These are phyloP conservation scores for Lasiodiplodia citricola DNA, from an alignment of 2,329 filamentous ascomycete genomes.

Conservation along the genomic window DNA sequence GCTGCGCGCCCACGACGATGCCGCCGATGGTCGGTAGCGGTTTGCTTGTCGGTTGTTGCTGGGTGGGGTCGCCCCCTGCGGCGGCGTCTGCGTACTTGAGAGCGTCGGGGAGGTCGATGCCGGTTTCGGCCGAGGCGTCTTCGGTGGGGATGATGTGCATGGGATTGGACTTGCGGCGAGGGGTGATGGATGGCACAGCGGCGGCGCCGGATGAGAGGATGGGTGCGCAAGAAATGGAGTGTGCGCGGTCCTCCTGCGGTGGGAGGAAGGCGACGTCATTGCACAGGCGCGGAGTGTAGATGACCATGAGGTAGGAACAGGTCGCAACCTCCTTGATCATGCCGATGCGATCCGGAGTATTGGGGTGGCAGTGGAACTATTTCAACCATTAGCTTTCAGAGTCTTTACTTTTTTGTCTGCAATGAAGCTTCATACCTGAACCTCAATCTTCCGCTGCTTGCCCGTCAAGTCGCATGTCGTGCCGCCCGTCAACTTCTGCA, in stretches of 20 bases:
- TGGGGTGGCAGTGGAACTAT: slow-evolving; percentile 77
- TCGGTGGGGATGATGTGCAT: not conserved
- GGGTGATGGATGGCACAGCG: slow-evolving; percentile 50
- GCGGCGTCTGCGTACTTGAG: slow-evolving; percentile 32
- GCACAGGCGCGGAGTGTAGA: slow-evolving; percentile 88
- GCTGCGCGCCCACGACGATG: slow-evolving; percentile 63
- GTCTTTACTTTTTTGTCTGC: not conserved
- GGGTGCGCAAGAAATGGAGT: slow-evolving; percentile 76
- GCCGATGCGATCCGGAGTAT: slow-evolving; percentile 76
- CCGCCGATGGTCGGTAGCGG: slow-evolving; percentile 59
- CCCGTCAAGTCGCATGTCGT: slow-evolving; percentile 87
- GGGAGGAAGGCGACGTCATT: slow-evolving; percentile 85
- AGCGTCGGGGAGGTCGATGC: slow-evolving; percentile 27
- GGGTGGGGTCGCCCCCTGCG: slow-evolving; percentile 23
- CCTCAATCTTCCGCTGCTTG: slow-evolving; percentile 79
- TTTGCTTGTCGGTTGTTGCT: slow-evolving; percentile 35
- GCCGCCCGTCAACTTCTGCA: slow-evolving; percentile 79
- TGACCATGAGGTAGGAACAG: slow-evolving; percentile 90
- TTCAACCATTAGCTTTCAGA: too few relatives aligned
- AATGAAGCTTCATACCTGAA: slow-evolving; percentile 58
- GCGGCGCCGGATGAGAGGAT: slow-evolving; percentile 65
- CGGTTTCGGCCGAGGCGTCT: not conserved
- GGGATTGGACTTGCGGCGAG: slow-evolving; percentile 3
- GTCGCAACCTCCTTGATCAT: slow-evolving; percentile 94
- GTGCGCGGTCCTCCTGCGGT: slow-evolving; percentile 75